Conservation (phyloP, 2,329 filamentous ascomycete species). For the Fusarium albosuccineum region DNA sequence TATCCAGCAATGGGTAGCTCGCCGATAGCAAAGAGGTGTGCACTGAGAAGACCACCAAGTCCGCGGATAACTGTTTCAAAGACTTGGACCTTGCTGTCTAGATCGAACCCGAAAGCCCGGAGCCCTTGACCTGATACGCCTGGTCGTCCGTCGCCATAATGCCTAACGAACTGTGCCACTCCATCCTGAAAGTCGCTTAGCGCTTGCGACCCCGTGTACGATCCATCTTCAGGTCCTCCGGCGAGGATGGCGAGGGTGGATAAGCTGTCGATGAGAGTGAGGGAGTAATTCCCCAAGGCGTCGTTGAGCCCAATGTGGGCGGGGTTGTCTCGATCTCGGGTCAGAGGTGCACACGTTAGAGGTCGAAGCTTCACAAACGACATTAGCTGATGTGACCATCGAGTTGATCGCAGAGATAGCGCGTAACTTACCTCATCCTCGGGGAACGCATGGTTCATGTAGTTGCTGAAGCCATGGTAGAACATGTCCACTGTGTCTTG, state of each 20-base stretch:
- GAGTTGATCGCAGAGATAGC: conserved; percentile 6
- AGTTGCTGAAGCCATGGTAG: conserved; percentile 96
- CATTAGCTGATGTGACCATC: conserved; percentile 34
- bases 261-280: conserved; percentile 94
- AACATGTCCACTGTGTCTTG: conserved; percentile 82
- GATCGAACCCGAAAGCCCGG: conserved; percentile 85
- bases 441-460: conserved; percentile 93
- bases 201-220: conserved; percentile 60
- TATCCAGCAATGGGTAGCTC: conserved; percentile 90
- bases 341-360: conserved; percentile 84
- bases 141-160: conserved; percentile 87
- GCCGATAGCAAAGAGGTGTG: conserved; percentile 92
- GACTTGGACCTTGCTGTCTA: conserved; percentile 98
- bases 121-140: conserved; percentile 77
- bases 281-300: conserved; percentile 94
- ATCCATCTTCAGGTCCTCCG: conserved; percentile 69
- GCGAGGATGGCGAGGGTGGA: conserved; percentile 94
- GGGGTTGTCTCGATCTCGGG: conserved; percentile 84
- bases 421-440: conserved; percentile 79
- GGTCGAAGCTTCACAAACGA: conserved; percentile 75
- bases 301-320: conserved; percentile 91
- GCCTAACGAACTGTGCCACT: conserved; percentile 78
- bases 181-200: conserved; percentile 84
- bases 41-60: conserved; percentile 89
- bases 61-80: conserved; percentile 98